Evolutionary conservation across 257 asterid species (phyloP), one percentile per base, ranked within the genome.

Genomic region (Plantago elongata): DNA sequence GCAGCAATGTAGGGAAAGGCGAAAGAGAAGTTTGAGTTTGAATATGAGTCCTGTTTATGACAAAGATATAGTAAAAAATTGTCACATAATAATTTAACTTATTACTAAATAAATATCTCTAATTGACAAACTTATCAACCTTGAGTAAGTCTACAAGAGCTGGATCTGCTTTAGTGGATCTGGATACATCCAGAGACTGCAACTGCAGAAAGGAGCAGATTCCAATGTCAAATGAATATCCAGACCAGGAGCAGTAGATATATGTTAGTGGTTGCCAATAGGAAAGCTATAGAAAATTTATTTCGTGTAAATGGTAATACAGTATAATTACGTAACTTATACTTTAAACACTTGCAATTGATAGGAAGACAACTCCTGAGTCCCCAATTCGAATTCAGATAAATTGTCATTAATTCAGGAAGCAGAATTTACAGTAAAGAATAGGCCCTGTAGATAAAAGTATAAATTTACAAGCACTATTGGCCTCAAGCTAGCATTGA

Each of bases 1-100:
- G 90, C 74, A 70, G 82, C 78, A 38, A 88, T 69, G 60, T 84
- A 91, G 9, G 98, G 98, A 68, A 82, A 91, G 54, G 93, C 96
- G 61, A 88, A 50, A 54, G 98, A 91, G 76, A 74, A 83, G 73
- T 74, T 88, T 76, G 98, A 81, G 77, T 75, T 86, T 63, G 74
- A 75, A 68, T 81, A 78, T 37, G 92, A 75, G 67, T 58, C 97
- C 98, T 91, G 74, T 45, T 62, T 78, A 71, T 30, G 65, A 73
- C 63, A 65, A 68, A 75, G 62, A 65, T 40, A 58, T 44, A 51
- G 10, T 47, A 69, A 44, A 56, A 42, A 51, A 29, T 64, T n/a
- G n/a, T n/a, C n/a, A n/a, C n/a, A n/a, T n/a, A n/a, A n/a, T n/a
- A n/a, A n/a, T n/a, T n/a, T n/a, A n/a, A n/a, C n/a, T n/a, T n/a